phyloP scores from a whole-genome alignment of 2,329 filamentous ascomycete species.

The Xylariaceae sp. region DNA sequence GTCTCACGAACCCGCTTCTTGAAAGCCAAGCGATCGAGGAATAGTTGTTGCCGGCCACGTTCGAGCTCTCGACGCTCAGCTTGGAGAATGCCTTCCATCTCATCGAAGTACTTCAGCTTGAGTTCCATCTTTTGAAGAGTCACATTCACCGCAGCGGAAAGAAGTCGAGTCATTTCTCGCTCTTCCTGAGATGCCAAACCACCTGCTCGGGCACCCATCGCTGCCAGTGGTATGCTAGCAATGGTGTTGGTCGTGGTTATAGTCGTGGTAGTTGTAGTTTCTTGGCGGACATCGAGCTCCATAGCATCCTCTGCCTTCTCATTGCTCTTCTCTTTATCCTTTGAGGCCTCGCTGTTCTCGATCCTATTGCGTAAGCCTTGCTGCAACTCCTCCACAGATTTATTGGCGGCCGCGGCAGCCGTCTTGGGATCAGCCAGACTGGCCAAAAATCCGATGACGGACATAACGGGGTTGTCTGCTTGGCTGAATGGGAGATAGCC shows the following conservation, averaged over 20 bases:
- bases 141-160: conserved; percentile 87
- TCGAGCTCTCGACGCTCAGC: conserved; percentile 92
- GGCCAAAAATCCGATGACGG: conserved; percentile 89
- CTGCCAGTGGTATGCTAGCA: conserved; percentile 77
- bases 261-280: conserved; percentile 41
- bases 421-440: conserved; percentile 86
- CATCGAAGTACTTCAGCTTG: conserved; percentile 92
- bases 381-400: conserved; percentile 82
- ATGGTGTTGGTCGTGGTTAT: conserved; percentile 50
- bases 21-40: conserved; percentile 86
- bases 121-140: conserved; percentile 94
- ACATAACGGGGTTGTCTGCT: conserved; percentile 93
- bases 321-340: conserved; percentile 56
- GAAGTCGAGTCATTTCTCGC: conserved; percentile 89
- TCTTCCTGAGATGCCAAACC: conserved; percentile 94
- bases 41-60: conserved; percentile 84
- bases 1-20: conserved; percentile 81
- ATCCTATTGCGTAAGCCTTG: conserved; percentile 74
- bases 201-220: conserved; percentile 79
- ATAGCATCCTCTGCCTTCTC: conserved; percentile 56
- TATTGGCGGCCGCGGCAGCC: conserved; percentile 84
- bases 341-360: conserved; percentile 51
- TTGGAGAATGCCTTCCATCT: conserved; percentile 89
- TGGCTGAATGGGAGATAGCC: conserved; percentile 87
- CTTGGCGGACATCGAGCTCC: conserved; percentile 57